Evolutionary conservation across 2,329 filamentous ascomycete species (phyloP).

Genomic region (Colletotrichum sp.): DNA sequence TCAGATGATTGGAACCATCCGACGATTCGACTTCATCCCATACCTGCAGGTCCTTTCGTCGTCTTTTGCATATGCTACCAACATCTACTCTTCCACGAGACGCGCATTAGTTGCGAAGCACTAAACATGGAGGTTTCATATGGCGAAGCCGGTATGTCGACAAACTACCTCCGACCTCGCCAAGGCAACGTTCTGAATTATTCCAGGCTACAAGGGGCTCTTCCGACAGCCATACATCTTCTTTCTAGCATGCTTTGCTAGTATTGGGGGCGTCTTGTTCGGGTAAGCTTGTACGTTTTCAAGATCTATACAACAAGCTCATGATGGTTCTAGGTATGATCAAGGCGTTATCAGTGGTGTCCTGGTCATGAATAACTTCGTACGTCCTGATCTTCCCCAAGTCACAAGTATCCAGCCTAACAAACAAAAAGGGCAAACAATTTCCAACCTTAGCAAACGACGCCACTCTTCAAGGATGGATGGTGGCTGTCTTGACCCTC

Average conservation of each 20-base stretch:
- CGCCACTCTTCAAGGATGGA: constrained; percentile 2
- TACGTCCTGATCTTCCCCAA: constrained; percentile 33
- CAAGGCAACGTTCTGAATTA: neutral
- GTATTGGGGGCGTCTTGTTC: neutral
- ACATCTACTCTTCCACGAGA: neutral
- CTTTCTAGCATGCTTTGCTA: constrained; percentile 1
- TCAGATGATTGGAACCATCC: neutral
- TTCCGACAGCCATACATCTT: neutral
- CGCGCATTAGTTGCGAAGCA: neutral
- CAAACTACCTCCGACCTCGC: neutral
- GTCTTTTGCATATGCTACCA: neutral
- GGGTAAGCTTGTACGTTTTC: neutral
- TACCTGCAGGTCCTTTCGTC: neutral
- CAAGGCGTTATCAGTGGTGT: constrained; percentile 55
- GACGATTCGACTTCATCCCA: neutral
- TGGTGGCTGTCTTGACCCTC: constrained; percentile 53
- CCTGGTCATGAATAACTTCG: constrained; percentile 50
- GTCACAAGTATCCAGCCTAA: constrained; percentile 2
- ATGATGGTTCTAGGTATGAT: constrained; percentile 47
- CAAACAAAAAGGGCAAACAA: neutral
- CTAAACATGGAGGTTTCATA: neutral
- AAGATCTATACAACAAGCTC: too few relatives aligned
- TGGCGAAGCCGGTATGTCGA: neutral
- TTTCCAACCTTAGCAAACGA: neutral
- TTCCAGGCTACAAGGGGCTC: neutral